Evolutionary conservation across 352 stramenopile genomes (phyloP).

Genomic region (Phytophthora constricta): DNA sequence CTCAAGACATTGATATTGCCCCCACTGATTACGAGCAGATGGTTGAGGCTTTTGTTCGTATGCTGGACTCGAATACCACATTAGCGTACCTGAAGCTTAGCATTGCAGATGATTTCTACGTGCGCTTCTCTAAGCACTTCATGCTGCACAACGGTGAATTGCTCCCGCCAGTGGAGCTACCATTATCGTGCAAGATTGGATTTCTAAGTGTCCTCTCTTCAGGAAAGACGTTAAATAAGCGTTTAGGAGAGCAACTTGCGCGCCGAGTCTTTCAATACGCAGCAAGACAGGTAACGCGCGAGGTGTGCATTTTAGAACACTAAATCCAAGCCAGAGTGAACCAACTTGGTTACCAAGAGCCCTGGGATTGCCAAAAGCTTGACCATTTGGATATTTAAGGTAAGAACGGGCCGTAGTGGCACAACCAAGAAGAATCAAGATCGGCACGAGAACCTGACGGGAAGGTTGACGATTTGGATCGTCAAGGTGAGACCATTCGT

Average conservation of each 20-base stretch:
- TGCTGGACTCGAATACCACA: constrained; percentile 25
- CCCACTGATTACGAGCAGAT: constrained; percentile 23
- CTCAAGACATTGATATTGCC: constrained; percentile 21
- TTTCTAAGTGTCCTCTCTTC: constrained; percentile 11
- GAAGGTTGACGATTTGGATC: too few relatives aligned
- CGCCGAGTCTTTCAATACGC: constrained; percentile 25
- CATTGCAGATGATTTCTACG: constrained; percentile 23
- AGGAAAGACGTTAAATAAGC: background rate
- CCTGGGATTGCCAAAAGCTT: too few relatives aligned
- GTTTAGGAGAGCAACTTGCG: constrained; percentile 2
- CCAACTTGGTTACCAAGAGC: too few relatives aligned
- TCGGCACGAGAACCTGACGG: too few relatives aligned
- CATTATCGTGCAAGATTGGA: constrained; percentile 6
- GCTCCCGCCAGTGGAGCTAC: constrained; percentile 8
- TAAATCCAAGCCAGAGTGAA: too few relatives aligned
- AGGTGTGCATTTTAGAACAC: constrained; percentile 34
- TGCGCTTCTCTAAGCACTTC: constrained; percentile 16
- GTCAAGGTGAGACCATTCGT: too few relatives aligned
- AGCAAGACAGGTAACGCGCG: constrained; percentile 11
- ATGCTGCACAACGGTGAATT: constrained; percentile 11
- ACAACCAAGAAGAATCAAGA: too few relatives aligned
- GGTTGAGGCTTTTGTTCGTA: constrained; percentile 13
- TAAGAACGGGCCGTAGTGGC: too few relatives aligned
- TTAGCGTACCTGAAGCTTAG: constrained; percentile 25
- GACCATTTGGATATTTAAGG: too few relatives aligned